A percentile compares a stretch with the other conserved stretches of the same genome.
Evolutionary conservation across 169 alveolate genomes (phyloP).

Genomic region (Neospora caninum): DNA sequence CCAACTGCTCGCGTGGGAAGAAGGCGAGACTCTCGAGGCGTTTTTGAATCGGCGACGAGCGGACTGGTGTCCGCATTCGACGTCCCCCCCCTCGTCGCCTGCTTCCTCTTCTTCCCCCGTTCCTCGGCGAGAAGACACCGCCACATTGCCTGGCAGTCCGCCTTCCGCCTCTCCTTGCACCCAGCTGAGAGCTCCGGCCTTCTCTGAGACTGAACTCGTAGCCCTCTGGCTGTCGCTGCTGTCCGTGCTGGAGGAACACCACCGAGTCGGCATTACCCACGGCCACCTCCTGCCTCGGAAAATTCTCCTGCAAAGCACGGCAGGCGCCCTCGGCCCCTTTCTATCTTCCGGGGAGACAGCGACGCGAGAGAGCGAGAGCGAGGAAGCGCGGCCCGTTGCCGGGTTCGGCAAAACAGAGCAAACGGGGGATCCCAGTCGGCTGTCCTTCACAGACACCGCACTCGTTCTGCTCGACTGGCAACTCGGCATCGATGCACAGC

Average conservation of each 20-base stretch:
- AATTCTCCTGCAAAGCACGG: background rate
- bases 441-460: background rate
- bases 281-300: slow-evolving; percentile 7
- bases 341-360: background rate
- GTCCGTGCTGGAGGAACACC: background rate
- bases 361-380: background rate
- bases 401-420: background rate
- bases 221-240: background rate
- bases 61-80: background rate
- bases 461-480: slow-evolving; percentile 28
- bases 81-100: background rate
- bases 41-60: background rate
- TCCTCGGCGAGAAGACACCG: too few relatives aligned
- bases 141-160: too few relatives aligned
- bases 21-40: background rate
- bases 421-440: background rate
- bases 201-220: background rate
- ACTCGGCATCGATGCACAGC: background rate
- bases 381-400: background rate
- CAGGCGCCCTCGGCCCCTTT: background rate
- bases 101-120: background rate
- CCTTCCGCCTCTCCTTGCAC: background rate
- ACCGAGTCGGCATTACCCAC: background rate
- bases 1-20: slow-evolving; percentile 27
- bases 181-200: background rate